Evolutionary conservation across 192 early-diverging fungal species (phyloP), one percentile per base, ranked within the genome.

Genomic region (Globomyces pollinis-pini): DNA sequence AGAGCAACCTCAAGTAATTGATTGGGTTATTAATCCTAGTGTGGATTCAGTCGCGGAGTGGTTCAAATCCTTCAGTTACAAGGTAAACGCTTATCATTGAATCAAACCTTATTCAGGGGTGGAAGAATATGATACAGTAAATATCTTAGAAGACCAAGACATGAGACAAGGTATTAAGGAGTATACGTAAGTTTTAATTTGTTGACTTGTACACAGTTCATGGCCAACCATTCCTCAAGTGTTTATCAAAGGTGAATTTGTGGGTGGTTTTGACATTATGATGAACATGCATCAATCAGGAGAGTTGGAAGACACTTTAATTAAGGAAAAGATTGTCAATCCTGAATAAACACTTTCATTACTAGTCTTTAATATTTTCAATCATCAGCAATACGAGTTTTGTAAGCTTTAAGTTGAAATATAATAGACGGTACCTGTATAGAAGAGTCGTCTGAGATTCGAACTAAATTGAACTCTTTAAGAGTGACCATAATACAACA

Each of bases 161-260:
- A 78, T 98, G 45, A 86, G 94, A 61, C 77, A 81, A 39, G 94
- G 91, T 54, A 88, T 96, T 70, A 98, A 98, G 70, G 93, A 94
- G 75, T 98, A 86, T 79, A 69, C 75, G 78, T 62, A n/a, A n/a
- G n/a, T n/a, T n/a, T n/a, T n/a, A n/a, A n/a, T n/a, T n/a, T n/a
- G n/a, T n/a, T n/a, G n/a, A n/a, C n/a, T n/a, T n/a, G n/a, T n/a
- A n/a, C n/a, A n/a, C n/a, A n/a, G n/a, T n/a, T n/a, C 58, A 50
- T 98, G 94, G 94, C 94, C 92, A 9, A 98, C 94, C 31, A 88
- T 91, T 66, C 94, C 94, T 15, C 94, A 98, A 74, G 86, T 98
- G 5, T 98, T 89, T 62, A 78, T 98, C 66, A 88, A 93, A 63
- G 93, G 93, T 62, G 90, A 96, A 75, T 93, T 98, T 68, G 83